A percentile compares a stretch with the other conserved stretches of the same genome.
Conservation (phyloP, 352 stramenopile genomes). For the Phytophthora sp. region DNA sequence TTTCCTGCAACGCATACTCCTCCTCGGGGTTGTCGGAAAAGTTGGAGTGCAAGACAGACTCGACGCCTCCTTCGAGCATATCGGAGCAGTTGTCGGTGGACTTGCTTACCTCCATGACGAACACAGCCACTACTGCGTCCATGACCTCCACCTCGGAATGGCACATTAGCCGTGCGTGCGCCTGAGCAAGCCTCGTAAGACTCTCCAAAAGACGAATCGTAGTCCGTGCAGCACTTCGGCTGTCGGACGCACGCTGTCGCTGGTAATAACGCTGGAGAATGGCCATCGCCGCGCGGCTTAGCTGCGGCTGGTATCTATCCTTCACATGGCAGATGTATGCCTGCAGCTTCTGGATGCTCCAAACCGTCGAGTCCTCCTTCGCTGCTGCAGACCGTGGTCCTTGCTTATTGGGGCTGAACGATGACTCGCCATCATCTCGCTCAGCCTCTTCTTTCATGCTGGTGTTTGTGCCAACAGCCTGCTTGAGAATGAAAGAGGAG, state of each 20-base stretch:
- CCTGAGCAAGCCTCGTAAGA: constrained; percentile 92
- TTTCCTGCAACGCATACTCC: constrained; percentile 76
- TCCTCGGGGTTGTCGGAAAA: constrained; percentile 62
- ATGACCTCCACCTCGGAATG: constrained; percentile 68
- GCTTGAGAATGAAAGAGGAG: constrained; percentile 95
- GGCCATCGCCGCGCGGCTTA: constrained; percentile 80
- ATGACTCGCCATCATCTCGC: constrained; percentile 20
- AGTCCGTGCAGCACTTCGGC: constrained; percentile 73
- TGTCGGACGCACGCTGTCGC: constrained; percentile 67
- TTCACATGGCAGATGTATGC: constrained; percentile 94
- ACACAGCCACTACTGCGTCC: constrained; percentile 82
- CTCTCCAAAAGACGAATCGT: constrained; percentile 96
- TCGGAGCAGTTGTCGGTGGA: constrained; percentile 64
- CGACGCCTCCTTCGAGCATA: constrained; percentile 56
- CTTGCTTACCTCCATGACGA: constrained; percentile 82
- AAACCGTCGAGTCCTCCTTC: constrained; percentile 39
- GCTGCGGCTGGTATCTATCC: constrained; percentile 82
- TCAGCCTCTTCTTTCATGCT: constrained; percentile 35
- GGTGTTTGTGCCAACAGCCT: constrained; percentile 55
- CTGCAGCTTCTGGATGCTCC: constrained; percentile 91
- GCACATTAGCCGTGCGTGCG: constrained; percentile 90
- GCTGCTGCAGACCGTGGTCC: neutral
- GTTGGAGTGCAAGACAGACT: constrained; percentile 75
- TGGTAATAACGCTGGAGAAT: constrained; percentile 94
- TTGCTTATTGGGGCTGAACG: constrained; percentile 18